Percentiles rank a stretch among this genome's conserved stretches.
Conservation (phyloP, 2,329 filamentous ascomycete species). For the Dothiorella sarmentorum region DNA sequence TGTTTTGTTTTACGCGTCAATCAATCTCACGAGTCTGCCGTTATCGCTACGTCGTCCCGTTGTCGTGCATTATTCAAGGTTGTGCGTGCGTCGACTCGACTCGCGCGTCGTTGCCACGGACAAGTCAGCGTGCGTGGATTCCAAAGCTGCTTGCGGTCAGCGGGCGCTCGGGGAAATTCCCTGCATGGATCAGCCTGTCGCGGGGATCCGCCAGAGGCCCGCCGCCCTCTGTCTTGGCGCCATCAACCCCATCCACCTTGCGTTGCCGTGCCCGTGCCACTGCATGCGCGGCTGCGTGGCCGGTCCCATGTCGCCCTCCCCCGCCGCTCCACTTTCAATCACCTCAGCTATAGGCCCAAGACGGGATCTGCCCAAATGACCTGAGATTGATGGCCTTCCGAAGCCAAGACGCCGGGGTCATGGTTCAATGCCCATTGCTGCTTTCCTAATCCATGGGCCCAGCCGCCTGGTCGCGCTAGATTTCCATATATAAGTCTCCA, state of each 20-base stretch:
- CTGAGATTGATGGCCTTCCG: slow-evolving; percentile 17
- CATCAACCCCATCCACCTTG: slow-evolving; percentile 11
- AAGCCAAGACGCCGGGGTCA: slow-evolving; percentile 15
- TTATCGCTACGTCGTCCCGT: neutral
- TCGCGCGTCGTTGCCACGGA: neutral
- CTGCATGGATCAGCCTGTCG: slow-evolving; percentile 17
- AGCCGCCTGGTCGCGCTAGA: slow-evolving; percentile 1
- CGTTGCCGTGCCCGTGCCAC: slow-evolving; percentile 14
- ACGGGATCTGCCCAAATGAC: slow-evolving; percentile 15
- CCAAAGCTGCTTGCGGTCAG: slow-evolving; percentile 14
- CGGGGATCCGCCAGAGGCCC: slow-evolving; percentile 6
- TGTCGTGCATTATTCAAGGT: neutral
- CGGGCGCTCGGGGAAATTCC: slow-evolving; percentile 15
- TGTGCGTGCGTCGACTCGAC: neutral
- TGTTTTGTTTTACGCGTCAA: neutral
- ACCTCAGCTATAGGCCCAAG: slow-evolving; percentile 16
- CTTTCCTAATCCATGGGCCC: slow-evolving; percentile 3
- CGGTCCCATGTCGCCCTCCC: slow-evolving; percentile 14
- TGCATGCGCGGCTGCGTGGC: slow-evolving; percentile 16
- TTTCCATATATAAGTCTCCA: slow-evolving; percentile 7
- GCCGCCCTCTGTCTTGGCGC: neutral
- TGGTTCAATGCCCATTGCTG: neutral
- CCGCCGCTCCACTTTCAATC: slow-evolving; percentile 19
- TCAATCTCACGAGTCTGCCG: slow-evolving; percentile 2
- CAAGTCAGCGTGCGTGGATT: slow-evolving; percentile 15